Base-by-base conservation (phyloP, 2,329 filamentous ascomycete genomes). In the Tolypocladium album region DNA sequence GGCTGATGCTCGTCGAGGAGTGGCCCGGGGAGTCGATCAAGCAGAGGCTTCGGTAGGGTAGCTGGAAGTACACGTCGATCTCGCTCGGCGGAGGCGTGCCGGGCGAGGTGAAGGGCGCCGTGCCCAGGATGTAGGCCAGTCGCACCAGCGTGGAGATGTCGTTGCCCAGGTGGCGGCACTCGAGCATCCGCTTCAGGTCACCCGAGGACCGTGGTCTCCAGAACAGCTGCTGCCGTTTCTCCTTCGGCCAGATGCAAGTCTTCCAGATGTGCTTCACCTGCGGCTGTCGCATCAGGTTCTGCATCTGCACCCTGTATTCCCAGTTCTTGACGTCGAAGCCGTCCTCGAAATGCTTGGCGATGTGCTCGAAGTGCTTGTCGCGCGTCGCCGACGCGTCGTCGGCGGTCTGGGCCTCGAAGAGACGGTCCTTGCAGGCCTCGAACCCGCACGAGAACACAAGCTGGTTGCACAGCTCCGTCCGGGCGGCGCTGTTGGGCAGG, bases 351-450 rank as follows among this genome's bases (percentile, higher is more conserved):
- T 78, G 76, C 65, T 77, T 77, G 45, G 76, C 76, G 58, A 78
- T 75, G 62, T 78, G 76, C 63, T 78, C 76, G 64, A 78, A 78
- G 67, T 76, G 77, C 64, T 75, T 77, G 62, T 78, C 75, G 20
- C 73, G 73, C 27, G 71, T 70, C 27, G 68, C 61, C 4, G 69
- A 65, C 2, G 75, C 73, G 39, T 76, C 75, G 15, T 74, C 71
- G 20, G 67, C 71, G 56, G 62, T 69, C 1, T 69, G 62, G 17
- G 76, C 73, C 65, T 78, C 76, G 58, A 78, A 75, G 34, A 78
- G 61, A 22, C 74, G 73, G 60, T 78, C 74, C 60, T 75, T 76
- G 67, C 76, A 78, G 56, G 65, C 69, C 60, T 64, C 66, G 60
- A 78, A 78, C 38, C 76, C 76, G 58, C 76, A 78, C 20, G 75